Evolutionary conservation across 768 basidiomycete species (phyloP).

Genomic region (Macrolepiota dolichaula): DNA sequence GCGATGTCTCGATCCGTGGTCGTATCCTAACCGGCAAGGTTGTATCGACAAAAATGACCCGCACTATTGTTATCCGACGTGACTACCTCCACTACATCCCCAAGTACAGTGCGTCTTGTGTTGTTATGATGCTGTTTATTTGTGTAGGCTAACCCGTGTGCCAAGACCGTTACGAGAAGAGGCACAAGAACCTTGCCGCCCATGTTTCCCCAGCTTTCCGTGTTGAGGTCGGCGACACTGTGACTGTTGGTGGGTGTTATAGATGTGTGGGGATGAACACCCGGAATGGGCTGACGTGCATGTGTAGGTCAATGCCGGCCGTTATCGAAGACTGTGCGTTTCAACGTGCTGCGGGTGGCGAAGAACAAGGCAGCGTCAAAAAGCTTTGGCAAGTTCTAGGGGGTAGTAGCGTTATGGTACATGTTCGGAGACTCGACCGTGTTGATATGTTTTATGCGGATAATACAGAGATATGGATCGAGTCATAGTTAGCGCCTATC

Average conservation of each 20-base stretch:
- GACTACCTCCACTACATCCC: slow-evolving; percentile 96
- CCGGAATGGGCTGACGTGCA: slow-evolving; percentile 6
- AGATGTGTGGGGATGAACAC: neutral
- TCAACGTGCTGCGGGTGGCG: slow-evolving; percentile 95
- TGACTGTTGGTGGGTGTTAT: slow-evolving; percentile 84
- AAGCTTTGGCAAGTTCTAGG: slow-evolving; percentile 91
- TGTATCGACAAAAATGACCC: slow-evolving; percentile 98
- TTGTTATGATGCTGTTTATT: neutral
- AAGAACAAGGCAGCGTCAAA: slow-evolving; percentile 91
- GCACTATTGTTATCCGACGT: slow-evolving; percentile 94
- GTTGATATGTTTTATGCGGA: slow-evolving; percentile 13
- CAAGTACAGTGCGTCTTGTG: slow-evolving; percentile 82
- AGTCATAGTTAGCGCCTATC: slow-evolving; percentile 10
- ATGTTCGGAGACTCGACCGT: neutral
- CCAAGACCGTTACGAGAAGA: slow-evolving; percentile 94
- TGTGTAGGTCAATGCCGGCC: slow-evolving; percentile 93
- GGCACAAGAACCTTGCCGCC: slow-evolving; percentile 97
- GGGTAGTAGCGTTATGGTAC: slow-evolving; percentile 20
- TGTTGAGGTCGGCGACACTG: slow-evolving; percentile 89
- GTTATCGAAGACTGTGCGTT: slow-evolving; percentile 97
- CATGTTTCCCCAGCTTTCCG: slow-evolving; percentile 99
- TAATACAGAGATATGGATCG: slow-evolving; percentile 11
- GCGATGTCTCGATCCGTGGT: slow-evolving; percentile 95
- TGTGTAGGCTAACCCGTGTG: slow-evolving; percentile 9
- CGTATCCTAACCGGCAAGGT: slow-evolving; percentile 98